phyloP scores from a whole-genome alignment of 768 basidiomycete species.

The Naganishia antarctica region DNA sequence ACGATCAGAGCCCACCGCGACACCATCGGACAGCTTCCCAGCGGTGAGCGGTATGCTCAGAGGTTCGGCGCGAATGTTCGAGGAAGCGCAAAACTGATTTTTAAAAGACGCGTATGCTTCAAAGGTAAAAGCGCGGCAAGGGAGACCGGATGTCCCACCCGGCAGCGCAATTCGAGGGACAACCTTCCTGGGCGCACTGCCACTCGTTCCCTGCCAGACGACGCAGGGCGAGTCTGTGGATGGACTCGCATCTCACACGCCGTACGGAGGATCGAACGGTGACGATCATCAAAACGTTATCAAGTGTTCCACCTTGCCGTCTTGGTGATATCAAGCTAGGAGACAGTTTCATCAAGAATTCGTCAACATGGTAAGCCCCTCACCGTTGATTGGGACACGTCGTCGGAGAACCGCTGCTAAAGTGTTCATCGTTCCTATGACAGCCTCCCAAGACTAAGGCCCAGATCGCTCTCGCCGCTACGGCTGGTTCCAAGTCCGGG shows the following conservation, averaged over 20 bases:
- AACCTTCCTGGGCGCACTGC: too few species aligned
- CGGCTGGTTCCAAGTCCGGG: conserved; percentile 49
- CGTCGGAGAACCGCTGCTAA: not conserved
- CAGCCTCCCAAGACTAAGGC: conserved; percentile 48
- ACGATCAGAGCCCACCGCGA: not conserved
- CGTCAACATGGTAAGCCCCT: conserved; percentile 20
- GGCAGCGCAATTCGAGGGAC: too few species aligned
- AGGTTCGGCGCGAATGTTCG: not conserved
- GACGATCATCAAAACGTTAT: not conserved
- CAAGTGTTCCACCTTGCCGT: not conserved
- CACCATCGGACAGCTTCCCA: not conserved
- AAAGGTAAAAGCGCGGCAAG: not conserved
- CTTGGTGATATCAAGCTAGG: not conserved
- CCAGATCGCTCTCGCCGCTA: conserved; percentile 49
- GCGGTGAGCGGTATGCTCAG: not conserved
- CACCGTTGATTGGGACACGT: not conserved
- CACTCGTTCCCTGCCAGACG: too few species aligned
- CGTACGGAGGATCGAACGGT: not conserved
- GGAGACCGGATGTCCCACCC: not conserved
- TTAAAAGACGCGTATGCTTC: not conserved
- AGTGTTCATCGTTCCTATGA: not conserved
- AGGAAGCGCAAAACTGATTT: not conserved
- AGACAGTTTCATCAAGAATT: conserved; percentile 21
- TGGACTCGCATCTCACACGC: not conserved
- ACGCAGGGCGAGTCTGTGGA: not conserved